Evolutionary conservation across 768 basidiomycete species (phyloP).

Genomic region (Mycena sanguinolenta): DNA sequence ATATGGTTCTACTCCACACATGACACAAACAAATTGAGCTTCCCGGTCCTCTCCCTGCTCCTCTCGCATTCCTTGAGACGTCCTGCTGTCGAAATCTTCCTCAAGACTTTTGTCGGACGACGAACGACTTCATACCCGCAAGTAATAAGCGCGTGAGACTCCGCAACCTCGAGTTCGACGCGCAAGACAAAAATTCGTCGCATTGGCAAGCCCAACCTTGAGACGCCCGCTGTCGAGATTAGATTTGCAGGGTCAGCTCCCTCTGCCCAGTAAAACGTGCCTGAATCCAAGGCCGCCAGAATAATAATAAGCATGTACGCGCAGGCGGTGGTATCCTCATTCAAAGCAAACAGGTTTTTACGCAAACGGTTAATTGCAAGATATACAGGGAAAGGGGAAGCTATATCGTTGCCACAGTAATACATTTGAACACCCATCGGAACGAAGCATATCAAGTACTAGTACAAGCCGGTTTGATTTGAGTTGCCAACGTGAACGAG

Average conservation of each 20-base stretch:
- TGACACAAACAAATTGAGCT: neutral
- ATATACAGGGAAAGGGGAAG: neutral
- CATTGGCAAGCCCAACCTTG: conserved; percentile 32
- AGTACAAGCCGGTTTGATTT: conserved; percentile 61
- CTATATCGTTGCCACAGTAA: conserved; percentile 27
- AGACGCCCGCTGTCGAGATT: conserved; percentile 32
- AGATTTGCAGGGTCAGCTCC: conserved; percentile 27
- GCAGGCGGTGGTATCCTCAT: no score
- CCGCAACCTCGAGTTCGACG: neutral
- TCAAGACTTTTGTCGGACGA: no score
- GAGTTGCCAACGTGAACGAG: conserved; percentile 47
- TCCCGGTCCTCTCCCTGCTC: conserved; percentile 3
- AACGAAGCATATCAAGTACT: conserved; percentile 49
- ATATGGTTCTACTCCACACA: no score
- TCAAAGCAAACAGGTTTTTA: no score
- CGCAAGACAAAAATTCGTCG: neutral
- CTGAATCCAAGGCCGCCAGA: conserved; percentile 31
- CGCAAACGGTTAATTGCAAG: no score
- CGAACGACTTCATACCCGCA: no score
- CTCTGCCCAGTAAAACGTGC: conserved; percentile 21
- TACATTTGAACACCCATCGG: conserved; percentile 35
- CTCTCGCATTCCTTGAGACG: neutral
- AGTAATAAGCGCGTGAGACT: neutral
- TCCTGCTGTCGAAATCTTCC: no score
- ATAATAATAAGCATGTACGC: no score